Evolutionary conservation across 163 green algal genomes (phyloP).

Genomic region (Scenedesmus sp.): DNA sequence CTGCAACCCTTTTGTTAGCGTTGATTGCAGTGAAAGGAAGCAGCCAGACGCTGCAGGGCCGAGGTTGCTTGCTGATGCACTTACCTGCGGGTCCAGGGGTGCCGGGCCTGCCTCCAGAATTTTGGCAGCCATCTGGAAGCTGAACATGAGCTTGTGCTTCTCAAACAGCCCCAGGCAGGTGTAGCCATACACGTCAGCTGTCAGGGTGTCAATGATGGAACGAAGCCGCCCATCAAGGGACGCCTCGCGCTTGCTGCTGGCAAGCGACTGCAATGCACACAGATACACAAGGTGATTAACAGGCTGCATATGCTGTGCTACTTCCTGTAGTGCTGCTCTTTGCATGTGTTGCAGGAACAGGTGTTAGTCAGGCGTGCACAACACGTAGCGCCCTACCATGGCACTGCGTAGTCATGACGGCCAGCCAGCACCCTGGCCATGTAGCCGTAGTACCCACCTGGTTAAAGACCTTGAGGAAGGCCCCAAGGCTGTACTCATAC

Average conservation of each 20-base stretch:
- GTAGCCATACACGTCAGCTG: constrained; percentile 89
- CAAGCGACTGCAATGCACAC: constrained; percentile 62
- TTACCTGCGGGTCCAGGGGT: constrained; percentile 56
- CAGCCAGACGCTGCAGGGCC: too few species aligned
- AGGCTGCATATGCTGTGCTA: too few species aligned
- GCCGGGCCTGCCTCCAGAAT: constrained; percentile 72
- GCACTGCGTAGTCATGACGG: not conserved
- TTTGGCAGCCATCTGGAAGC: constrained; percentile 90
- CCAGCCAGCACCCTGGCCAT: not conserved
- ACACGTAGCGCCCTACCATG: too few species aligned
- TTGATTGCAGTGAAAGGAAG: too few species aligned
- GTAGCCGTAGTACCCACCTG: constrained; percentile 6
- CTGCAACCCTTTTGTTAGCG: not conserved
- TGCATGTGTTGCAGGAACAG: too few species aligned
- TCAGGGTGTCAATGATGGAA: constrained; percentile 88
- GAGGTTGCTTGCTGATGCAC: not conserved
- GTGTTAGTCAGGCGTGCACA: too few species aligned
- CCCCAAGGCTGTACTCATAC: constrained; percentile 90
- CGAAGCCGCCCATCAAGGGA: constrained; percentile 78
- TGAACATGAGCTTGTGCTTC: constrained; percentile 94
- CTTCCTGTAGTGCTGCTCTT: not conserved
- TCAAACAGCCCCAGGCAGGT: constrained; percentile 92
- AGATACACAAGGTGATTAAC: not conserved
- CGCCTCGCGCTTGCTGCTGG: constrained; percentile 73
- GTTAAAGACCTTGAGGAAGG: constrained; percentile 89